Base-by-base conservation (phyloP, 495 filamentous ascomycete genomes). In the Ascodesmis nigricans region DNA sequence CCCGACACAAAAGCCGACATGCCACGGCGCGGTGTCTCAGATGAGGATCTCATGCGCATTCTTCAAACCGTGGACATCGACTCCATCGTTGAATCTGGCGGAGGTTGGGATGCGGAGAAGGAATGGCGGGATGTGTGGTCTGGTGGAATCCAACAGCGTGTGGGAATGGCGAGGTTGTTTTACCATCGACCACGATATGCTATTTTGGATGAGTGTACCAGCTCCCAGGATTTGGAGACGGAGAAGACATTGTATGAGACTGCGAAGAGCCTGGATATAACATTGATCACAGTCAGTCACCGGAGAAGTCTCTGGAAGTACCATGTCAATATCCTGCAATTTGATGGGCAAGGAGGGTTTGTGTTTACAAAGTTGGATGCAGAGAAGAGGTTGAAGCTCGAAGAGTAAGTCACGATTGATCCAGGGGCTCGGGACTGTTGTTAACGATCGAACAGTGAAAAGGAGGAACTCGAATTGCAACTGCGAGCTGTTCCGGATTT, bases 211-310 rank as follows among this genome's bases (percentile, higher is more conserved):
- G 87, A 97, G 57, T 97, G 87, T 58, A 97, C 87, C 1, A 81
- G 74, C 31, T 77, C 69, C 33, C 81, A 95, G 15, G 92, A 91
- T 5, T 63, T 92, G 5, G 83, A 92, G 29, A 82, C 83, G 25
- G 87, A 97, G 51, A 77, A 78, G 47, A 64, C 78, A 48, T 92
- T 97, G 81, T 97, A 97, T 55, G 83, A 92, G 37, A 84, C 74
- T 13, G 87, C 90, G 30, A 97, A 97, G 64, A 59, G 63, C 22
- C 57, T 91, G 15, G 81, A 79, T 3, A 84, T 90, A 45, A 95
- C 87, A 2, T 59, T 97, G 26, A 93, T 97, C 78, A 97, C 87
- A 0, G 87, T 97, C 2, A 77, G 69, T 36, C 87, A 97, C 55
- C 60, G 87, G 0, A 58, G 82, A 16, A 91, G 80, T 59, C 53